Evolutionary conservation across 306 rosid genomes (phyloP).

Genomic region (Sechiopsis laciniata): DNA sequence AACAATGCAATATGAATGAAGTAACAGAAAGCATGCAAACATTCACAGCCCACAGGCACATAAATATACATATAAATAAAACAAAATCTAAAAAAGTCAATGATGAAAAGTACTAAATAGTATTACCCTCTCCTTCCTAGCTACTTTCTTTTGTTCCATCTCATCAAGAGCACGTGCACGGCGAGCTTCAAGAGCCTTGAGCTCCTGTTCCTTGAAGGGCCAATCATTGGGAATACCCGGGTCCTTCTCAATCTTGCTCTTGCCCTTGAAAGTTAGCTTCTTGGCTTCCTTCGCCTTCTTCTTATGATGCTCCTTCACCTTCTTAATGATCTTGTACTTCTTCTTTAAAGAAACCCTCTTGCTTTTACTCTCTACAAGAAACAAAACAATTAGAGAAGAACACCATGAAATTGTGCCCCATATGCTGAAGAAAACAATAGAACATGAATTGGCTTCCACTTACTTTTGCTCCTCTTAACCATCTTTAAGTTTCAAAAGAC

Average conservation of each 20-base stretch:
- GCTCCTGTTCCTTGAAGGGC: conserved; percentile 97
- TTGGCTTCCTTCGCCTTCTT: conserved; percentile 92
- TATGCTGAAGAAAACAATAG: neutral
- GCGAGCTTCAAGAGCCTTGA: conserved; percentile 77
- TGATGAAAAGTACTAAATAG: neutral
- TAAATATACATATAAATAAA: neutral
- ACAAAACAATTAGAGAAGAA: neutral
- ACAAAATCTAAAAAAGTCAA: neutral
- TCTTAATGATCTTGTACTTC: conserved; percentile 71
- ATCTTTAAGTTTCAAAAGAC: conserved; percentile 24
- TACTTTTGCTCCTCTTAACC: conserved; percentile 90
- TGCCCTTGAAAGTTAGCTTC: conserved; percentile 48
- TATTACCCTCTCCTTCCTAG: conserved; percentile 87
- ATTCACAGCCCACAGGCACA: neutral
- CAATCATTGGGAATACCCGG: conserved; percentile 98
- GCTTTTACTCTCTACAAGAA: conserved; percentile 82
- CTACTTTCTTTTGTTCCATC: conserved; percentile 76
- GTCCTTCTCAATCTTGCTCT: conserved; percentile 81
- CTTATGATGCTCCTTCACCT: conserved; percentile 80
- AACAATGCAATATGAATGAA: neutral
- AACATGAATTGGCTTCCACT: conserved; percentile 1
- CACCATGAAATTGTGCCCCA: neutral
- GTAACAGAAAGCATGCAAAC: neutral
- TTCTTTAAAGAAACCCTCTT: conserved; percentile 77
- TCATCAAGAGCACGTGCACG: conserved; percentile 65